Evolutionary conservation across 1,139 yeast genomes (phyloP).

Genomic region (Diutina ranongensis): DNA sequence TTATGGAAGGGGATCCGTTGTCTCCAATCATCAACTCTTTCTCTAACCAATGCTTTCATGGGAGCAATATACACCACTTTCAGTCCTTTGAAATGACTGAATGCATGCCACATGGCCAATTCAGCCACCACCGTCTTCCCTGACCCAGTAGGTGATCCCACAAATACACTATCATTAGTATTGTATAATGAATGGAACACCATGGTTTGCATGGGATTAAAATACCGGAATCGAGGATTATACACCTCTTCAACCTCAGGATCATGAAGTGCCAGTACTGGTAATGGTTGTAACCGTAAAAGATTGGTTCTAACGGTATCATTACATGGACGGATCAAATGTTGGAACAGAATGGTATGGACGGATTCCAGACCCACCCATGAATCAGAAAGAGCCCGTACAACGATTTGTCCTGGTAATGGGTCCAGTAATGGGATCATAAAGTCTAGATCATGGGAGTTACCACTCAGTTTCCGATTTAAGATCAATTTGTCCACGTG

Average conservation of each 20-base stretch:
- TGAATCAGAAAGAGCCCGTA: constrained; percentile 67
- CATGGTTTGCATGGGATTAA: constrained; percentile 99
- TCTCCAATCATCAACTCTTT: constrained; percentile 94
- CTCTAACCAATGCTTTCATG: constrained; percentile 95
- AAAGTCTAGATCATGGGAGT: constrained; percentile 70
- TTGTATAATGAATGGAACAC: constrained; percentile 83
- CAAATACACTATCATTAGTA: constrained; percentile 66
- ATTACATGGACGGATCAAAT: constrained; percentile 76
- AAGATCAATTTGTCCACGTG: constrained; percentile 77
- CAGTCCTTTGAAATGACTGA: constrained; percentile 65
- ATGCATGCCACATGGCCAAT: constrained; percentile 94
- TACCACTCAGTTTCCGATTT: constrained; percentile 42
- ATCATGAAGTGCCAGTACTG: constrained; percentile 69
- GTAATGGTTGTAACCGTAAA: constrained; percentile 74
- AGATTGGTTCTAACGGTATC: constrained; percentile 79
- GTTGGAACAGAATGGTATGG: constrained; percentile 80
- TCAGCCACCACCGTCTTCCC: constrained; percentile 98
- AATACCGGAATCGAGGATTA: constrained; percentile 56
- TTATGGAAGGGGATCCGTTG: constrained; percentile 50
- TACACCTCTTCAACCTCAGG: constrained; percentile 59
- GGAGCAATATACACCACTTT: constrained; percentile 96
- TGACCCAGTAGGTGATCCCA: constrained; percentile 98
- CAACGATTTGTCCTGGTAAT: constrained; percentile 74
- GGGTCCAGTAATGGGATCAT: constrained; percentile 90
- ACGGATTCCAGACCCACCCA: constrained; percentile 85